Evolutionary conservation across 1,284 basidiomycete genomes (phyloP), one percentile per base, ranked within the genome.

Genomic region (Trichosporon faecale): DNA sequence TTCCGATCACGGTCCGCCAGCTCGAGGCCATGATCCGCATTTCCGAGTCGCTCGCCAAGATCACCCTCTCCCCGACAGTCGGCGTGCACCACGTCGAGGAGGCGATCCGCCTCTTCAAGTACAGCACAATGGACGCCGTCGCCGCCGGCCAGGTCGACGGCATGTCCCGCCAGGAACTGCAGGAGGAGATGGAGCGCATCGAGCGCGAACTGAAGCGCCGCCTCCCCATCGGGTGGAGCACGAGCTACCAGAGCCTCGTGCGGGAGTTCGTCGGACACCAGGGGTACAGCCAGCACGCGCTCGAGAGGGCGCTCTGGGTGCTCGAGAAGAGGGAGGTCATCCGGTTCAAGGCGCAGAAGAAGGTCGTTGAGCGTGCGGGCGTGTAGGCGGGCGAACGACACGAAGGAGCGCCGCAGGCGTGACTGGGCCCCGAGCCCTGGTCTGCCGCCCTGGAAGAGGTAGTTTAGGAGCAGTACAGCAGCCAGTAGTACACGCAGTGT

Each of bases 11-110:
- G 11, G 88, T 99, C 78, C 93, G 95, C 75, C 97, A 99, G 90
- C 87, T 99, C 8, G 97, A 99, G 85, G 97, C 97, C 44, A 97
- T 99, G 77, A 94, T 99, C 77, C 95, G 97, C 60, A 99, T 99
- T 79, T 98, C 95, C 4, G 97, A 99, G 83, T 91, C 95, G 2
- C 86, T 98, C 18, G 95, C 96, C 33, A 99, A 99, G 82, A 88
- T 99, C 83, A 95, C 94, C 0, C 87, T 99, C 23, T 91, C 91
- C 1, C 88, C 94, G 0, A 88, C 90, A 3, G 97, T 99, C 4
- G 89, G 91, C 76, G 91, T 91, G 70, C 91, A 98, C 81, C 96
- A 99, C 77, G 97, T 99, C 40, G 95, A 99, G 81, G 97, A 99
- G 83, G 93, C 97, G 5, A 98, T 99, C 78, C 90, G 97, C 6